Base-by-base conservation (phyloP, 1,139 yeast species). In the Hyphopichia fennica region DNA sequence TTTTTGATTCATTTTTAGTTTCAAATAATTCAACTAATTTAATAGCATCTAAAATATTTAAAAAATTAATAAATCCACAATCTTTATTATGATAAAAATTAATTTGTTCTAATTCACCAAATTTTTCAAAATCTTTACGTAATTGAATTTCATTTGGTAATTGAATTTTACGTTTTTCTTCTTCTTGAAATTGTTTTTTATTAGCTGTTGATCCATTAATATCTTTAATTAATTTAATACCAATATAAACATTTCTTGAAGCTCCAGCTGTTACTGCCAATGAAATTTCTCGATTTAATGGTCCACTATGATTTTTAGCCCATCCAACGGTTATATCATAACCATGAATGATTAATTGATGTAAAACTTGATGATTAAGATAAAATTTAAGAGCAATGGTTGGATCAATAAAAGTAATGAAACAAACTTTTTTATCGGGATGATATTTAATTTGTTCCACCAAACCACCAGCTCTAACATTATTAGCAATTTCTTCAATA, bases 231-330 rank as follows among this genome's bases (percentile, higher is more conserved):
- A 55, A 39, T 42, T 58, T 60, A 29, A 72, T 58, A 3, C 79
- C 79, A 51, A 74, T 65, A 50, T 73, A 74, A 9, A 74, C 75
- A 49, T 74, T 74, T 53, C 79, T 63, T 16, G 77, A 70, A 2
- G 79, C 79, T 14, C 79, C 79, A 1, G 75, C 75, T 6, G 76
- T 65, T 1, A 73, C 79, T 0, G 79, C 78, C 42, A 68, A 60
- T 3, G 72, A 63, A 36, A 71, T 58, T 20, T 68, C 75, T 41
- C 74, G 52, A 41, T 48, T 55, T 37, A 70, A 51, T 2, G 75
- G 75, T 2, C 77, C 77, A 37, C 70, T 63, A 48, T 69, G 75
- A 42, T 67, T 64, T 34, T 67, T 72, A 22, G 77, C 78, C 79
- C 79, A 74, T 5, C 75, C 72, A 31, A 74, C 79, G 27, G 61